phyloP scores from a whole-genome alignment of 2,329 filamentous ascomycete species.

The Scorias spongiosa region DNA sequence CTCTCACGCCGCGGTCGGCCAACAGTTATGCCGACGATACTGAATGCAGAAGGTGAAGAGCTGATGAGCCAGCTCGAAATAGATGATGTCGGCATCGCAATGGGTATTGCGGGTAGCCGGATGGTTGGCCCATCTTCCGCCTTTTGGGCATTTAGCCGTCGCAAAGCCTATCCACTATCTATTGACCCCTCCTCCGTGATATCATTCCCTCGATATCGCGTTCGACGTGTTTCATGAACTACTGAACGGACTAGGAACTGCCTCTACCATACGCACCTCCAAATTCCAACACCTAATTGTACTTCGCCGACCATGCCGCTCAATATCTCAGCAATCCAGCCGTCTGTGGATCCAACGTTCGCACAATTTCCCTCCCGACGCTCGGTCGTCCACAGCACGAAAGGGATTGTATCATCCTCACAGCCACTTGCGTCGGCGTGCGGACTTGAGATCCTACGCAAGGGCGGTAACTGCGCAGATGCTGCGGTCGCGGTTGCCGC shows the following conservation, averaged over 20 bases:
- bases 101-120: too few relatives aligned
- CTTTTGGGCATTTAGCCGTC: too few relatives aligned
- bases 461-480: slow-evolving; percentile 88
- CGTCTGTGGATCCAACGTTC: slow-evolving; percentile 36
- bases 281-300: too few relatives aligned
- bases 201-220: too few relatives aligned
- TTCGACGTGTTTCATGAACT: too few relatives aligned
- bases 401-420: slow-evolving; percentile 79
- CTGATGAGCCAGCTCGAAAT: too few relatives aligned
- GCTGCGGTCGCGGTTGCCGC: slow-evolving; percentile 93
- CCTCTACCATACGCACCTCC: too few relatives aligned
- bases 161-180: too few relatives aligned
- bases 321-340: slow-evolving; percentile 34
- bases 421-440: slow-evolving; percentile 83
- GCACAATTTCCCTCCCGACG: slow-evolving; percentile 60
- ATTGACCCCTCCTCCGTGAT: too few relatives aligned
- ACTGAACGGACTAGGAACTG: too few relatives aligned
- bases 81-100: too few relatives aligned
- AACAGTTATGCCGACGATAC: neutral
- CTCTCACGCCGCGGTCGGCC: neutral
- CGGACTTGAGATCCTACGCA: slow-evolving; percentile 67
- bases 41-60: neutral
- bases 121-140: too few relatives aligned
- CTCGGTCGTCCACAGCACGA: slow-evolving; percentile 84
- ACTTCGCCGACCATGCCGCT: slow-evolving; percentile 27